A percentile compares a stretch with the other conserved stretches of the same genome.
Conservation (phyloP, 1,284 basidiomycete species). For the Amylostereum areolatum region DNA sequence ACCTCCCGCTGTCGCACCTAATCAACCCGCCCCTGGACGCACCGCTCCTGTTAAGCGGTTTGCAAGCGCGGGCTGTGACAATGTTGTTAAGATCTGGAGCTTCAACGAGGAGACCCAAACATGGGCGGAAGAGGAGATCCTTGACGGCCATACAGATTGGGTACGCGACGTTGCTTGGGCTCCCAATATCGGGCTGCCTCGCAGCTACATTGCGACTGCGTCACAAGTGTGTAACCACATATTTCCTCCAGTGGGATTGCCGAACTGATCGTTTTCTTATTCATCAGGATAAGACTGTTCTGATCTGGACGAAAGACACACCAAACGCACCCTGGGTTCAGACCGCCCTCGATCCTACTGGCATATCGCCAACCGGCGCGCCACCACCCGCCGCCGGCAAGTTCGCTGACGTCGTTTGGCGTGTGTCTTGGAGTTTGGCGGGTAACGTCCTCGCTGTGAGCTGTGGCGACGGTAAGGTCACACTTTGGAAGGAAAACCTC, state of each 20-base stretch:
- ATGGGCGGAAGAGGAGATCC: conserved; percentile 87
- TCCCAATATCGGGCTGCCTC: conserved; percentile 91
- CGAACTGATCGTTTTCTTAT: background rate
- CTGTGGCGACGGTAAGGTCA: conserved; percentile 97
- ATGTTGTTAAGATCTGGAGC: conserved; percentile 92
- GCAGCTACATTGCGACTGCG: conserved; percentile 93
- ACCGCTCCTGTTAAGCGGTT: conserved; percentile 66
- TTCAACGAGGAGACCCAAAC: conserved; percentile 72
- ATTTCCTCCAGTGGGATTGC: background rate
- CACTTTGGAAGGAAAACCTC: conserved; percentile 96
- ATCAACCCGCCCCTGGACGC: conserved; percentile 15
- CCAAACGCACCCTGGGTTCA: conserved; percentile 81
- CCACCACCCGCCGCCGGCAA: conserved; percentile 50
- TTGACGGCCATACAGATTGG: conserved; percentile 95
- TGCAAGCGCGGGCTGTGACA: conserved; percentile 94
- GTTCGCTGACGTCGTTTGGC: conserved; percentile 96
- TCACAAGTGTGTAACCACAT: conserved; percentile 59
- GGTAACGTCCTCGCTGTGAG: conserved; percentile 96
- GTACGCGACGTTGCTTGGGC: conserved; percentile 98
- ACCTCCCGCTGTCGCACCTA: conserved; percentile 27
- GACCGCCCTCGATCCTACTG: conserved; percentile 76
- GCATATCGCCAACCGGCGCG: conserved; percentile 36
- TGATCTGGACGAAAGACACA: conserved; percentile 91
- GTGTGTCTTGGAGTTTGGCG: conserved; percentile 94
- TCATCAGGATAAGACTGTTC: conserved; percentile 77